phyloP scores from a whole-genome alignment of 2,329 filamentous ascomycete species.

The Orbilia javanica region DNA sequence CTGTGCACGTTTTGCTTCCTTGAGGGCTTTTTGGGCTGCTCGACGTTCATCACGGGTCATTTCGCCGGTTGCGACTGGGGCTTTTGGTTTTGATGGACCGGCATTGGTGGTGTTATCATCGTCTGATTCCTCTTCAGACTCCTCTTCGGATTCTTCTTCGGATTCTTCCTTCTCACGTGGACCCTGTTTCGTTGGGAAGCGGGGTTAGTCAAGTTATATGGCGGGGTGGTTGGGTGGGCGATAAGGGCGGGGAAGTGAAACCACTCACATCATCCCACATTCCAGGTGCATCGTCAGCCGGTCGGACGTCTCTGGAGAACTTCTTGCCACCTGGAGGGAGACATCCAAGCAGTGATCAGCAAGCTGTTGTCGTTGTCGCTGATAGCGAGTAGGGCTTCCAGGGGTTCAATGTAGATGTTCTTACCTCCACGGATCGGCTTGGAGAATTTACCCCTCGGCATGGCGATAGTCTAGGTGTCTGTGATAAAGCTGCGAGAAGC shows the following conservation, averaged over 20 bases:
- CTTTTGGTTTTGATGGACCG: conserved; percentile 66
- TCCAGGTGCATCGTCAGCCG: conserved; percentile 85
- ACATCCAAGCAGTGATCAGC: neutral
- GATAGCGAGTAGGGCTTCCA: neutral
- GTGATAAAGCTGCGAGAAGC: neutral
- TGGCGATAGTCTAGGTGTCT: conserved; percentile 1
- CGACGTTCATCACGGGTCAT: conserved; percentile 89
- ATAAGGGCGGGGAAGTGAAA: conserved; percentile 39
- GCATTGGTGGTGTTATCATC: conserved; percentile 66
- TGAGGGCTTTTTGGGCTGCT: conserved; percentile 87
- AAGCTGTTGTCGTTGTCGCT: neutral
- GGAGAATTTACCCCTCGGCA: conserved; percentile 51
- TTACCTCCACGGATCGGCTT: conserved; percentile 53
- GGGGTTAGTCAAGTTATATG: no score
- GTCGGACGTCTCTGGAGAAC: conserved; percentile 91
- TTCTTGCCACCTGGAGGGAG: conserved; percentile 82
- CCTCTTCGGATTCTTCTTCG: conserved; percentile 67
- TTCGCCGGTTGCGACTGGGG: conserved; percentile 66
- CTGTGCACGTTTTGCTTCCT: conserved; percentile 81
- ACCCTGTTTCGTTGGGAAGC: conserved; percentile 62
- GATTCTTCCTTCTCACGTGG: conserved; percentile 65
- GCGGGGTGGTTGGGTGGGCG: neutral
- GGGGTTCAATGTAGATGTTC: neutral
- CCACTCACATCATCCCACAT: conserved; percentile 79
- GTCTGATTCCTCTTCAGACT: conserved; percentile 66